These are phyloP conservation scores for Colletotrichum filicis DNA, from an alignment of 2,329 filamentous ascomycete genomes.

Conservation along the genomic window DNA sequence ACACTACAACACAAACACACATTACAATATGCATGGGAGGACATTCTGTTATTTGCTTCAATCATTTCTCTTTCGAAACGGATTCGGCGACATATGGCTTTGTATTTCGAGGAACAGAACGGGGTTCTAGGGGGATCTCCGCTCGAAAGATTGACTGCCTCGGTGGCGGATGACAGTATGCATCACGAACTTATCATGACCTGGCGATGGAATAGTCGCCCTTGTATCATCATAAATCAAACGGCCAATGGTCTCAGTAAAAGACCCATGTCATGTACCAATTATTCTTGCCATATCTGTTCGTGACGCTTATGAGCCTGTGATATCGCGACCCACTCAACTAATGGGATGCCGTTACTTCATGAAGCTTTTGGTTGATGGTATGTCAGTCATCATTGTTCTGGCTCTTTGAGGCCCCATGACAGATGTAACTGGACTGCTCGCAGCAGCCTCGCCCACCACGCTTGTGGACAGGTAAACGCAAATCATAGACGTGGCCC, in stretches of 20 bases:
- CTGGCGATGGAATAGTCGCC: constrained; percentile 25
- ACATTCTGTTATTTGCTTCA: not conserved
- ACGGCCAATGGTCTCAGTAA: constrained; percentile 29
- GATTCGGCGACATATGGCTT: constrained; percentile 26
- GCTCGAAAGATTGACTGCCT: constrained; percentile 18
- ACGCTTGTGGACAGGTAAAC: not conserved
- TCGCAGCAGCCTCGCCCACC: not conserved
- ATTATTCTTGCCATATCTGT: no score
- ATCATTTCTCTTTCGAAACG: not conserved
- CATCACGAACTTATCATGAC: constrained; percentile 31
- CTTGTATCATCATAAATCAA: constrained; percentile 28
- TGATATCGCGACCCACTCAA: not conserved
- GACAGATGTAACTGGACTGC: not conserved
- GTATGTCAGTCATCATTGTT: not conserved
- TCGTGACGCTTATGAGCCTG: not conserved
- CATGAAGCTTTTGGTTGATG: not conserved
- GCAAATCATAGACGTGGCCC: not conserved
- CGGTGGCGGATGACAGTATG: constrained; percentile 17
- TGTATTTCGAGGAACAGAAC: constrained; percentile 16
- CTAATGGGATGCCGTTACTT: not conserved
- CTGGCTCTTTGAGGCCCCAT: not conserved
- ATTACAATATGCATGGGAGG: constrained; percentile 9
- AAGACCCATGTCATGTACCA: constrained; percentile 31
- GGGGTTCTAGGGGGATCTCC: not conserved
- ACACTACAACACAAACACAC: constrained; percentile 6